Evolutionary conservation across 768 basidiomycete species (phyloP).

Genomic region (Rhodotorula kratochvilovae): DNA sequence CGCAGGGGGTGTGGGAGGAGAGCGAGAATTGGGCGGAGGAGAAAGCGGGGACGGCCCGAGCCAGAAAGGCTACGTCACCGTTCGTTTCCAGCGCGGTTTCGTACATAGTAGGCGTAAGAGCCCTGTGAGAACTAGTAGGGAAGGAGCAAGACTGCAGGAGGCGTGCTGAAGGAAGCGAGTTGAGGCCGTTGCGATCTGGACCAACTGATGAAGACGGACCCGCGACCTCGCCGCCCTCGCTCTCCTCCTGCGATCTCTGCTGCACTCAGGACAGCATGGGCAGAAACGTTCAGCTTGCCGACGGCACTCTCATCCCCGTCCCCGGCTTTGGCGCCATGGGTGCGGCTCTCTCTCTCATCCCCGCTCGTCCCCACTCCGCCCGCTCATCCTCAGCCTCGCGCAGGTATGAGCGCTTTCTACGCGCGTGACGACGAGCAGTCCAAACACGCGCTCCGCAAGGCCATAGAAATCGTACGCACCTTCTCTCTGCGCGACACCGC

Average conservation of each 20-base stretch:
- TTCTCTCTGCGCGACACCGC: too few relatives aligned
- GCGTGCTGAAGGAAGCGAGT: too few relatives aligned
- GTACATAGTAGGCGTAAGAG: too few relatives aligned
- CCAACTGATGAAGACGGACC: too few relatives aligned
- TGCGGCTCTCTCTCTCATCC: neutral
- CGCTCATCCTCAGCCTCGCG: neutral
- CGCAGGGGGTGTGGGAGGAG: neutral
- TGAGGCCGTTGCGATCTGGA: too few relatives aligned
- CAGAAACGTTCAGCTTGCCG: constrained; percentile 1
- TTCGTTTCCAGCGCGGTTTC: too few relatives aligned
- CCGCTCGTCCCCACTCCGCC: neutral
- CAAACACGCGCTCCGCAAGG: constrained; percentile 12
- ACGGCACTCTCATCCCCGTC: neutral
- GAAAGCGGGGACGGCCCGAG: neutral
- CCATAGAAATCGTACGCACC: constrained; percentile 15
- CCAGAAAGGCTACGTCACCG: neutral
- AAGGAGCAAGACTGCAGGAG: too few relatives aligned
- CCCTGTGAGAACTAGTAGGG: too few relatives aligned
- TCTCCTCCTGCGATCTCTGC: neutral
- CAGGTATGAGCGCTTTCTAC: constrained; percentile 3
- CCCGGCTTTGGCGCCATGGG: constrained; percentile 23
- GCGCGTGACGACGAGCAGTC: constrained; percentile 7
- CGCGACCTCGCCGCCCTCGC: too few relatives aligned
- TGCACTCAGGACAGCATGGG: neutral
- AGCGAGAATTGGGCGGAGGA: neutral